Percentiles rank a stretch among this genome's conserved stretches.
These are phyloP conservation scores for Populus trichocarpa DNA, from an alignment of 441 rosid genomes.

Conservation along the genomic window DNA sequence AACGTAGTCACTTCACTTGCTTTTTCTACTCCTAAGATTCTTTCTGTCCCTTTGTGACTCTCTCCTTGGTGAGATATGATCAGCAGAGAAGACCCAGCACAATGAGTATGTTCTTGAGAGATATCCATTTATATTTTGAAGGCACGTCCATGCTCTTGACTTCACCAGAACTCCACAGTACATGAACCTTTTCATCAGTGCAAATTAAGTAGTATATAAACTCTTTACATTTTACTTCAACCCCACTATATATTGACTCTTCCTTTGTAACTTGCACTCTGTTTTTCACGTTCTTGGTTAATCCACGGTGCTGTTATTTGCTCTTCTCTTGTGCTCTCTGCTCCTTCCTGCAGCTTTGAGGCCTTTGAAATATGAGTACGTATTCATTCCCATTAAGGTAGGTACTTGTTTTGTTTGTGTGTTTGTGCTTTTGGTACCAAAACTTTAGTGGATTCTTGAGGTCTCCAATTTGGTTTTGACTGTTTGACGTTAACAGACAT, in stretches of 20 bases:
- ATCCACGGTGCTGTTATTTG: background rate
- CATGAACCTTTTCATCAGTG: background rate
- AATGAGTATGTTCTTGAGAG: slow-evolving; percentile 18
- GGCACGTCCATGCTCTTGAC: slow-evolving; percentile 5
- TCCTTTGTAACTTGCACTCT: background rate
- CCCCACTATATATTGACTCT: background rate
- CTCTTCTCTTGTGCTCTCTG: background rate
- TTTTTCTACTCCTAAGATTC: slow-evolving; percentile 17
- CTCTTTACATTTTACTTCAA: background rate
- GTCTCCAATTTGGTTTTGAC: background rate
- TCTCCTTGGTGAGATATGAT: background rate
- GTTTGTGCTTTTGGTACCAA: background rate
- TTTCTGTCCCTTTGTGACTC: background rate
- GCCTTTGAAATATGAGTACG: background rate
- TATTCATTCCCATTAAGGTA: background rate
- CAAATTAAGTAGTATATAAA: background rate
- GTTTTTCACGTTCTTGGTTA: background rate
- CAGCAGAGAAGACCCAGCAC: slow-evolving; percentile 4
- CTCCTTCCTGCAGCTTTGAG: background rate
- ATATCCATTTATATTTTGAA: slow-evolving; percentile 2
- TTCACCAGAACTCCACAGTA: slow-evolving; percentile 12
- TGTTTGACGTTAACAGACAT: too few species aligned
- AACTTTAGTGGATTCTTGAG: background rate
- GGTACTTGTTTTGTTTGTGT: background rate
- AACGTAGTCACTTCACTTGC: background rate